Percentiles rank a stretch among this genome's conserved stretches.
Evolutionary conservation across 1,284 basidiomycete species (phyloP).

Genomic region (Malassezia sp.): DNA sequence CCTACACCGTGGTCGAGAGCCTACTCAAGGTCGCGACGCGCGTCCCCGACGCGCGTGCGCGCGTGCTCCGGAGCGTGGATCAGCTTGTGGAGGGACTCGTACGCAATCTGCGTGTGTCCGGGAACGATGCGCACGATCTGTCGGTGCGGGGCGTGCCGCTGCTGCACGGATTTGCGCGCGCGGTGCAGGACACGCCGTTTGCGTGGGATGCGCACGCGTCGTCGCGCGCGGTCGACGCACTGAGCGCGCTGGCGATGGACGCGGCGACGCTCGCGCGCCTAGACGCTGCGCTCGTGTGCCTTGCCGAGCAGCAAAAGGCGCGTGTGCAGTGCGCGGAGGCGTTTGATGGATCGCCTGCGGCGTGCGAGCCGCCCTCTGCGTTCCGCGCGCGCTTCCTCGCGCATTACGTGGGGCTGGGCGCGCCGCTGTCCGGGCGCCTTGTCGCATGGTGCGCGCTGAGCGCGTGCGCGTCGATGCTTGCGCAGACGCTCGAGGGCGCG

Average conservation of each 20-base stretch:
- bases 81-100: too few relatives aligned
- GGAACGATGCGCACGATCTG: too few relatives aligned
- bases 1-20: conserved; percentile 31
- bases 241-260: conserved; percentile 55
- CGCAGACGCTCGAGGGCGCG: conserved; percentile 56
- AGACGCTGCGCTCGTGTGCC: conserved; percentile 50
- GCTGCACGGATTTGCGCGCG: conserved; percentile 74
- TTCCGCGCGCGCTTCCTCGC: conserved; percentile 53
- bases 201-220: conserved; percentile 63
- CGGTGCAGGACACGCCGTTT: conserved; percentile 65
- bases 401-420: conserved; percentile 62
- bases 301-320: conserved; percentile 44
- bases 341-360: conserved; percentile 20
- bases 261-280: conserved; percentile 53
- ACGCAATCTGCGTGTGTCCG: too few relatives aligned
- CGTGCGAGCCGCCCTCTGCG: conserved; percentile 19
- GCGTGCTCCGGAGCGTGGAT: conserved; percentile 50
- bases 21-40: conserved; percentile 56
- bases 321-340: conserved; percentile 47
- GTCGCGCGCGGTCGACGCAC: conserved; percentile 54
- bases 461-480: conserved; percentile 67
- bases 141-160: conserved; percentile 53
- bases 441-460: conserved; percentile 73
- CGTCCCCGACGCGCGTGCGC: conserved; percentile 53
- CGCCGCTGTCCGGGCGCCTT: conserved; percentile 75